These are phyloP conservation scores for Zymoseptoria tritici DNA, from an alignment of 2,329 filamentous ascomycete species.

Conservation along the genomic window DNA sequence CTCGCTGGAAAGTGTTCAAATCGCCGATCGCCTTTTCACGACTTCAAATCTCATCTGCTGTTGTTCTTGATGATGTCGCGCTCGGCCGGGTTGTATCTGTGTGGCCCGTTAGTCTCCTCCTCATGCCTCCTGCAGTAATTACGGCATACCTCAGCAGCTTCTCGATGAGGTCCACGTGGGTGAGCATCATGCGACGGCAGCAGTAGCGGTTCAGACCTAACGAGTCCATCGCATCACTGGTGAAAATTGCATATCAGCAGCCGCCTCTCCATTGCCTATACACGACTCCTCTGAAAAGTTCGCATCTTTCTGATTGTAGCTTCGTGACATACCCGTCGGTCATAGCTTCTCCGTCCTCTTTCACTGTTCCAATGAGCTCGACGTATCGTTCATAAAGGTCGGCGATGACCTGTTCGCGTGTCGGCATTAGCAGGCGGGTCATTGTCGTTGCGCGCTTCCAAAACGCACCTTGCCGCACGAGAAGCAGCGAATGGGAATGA, in stretches of 20 bases:
- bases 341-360: conserved; percentile 62
- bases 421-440: conserved; percentile 1
- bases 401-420: conserved; percentile 66
- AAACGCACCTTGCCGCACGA: conserved; percentile 90
- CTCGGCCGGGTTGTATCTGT: conserved; percentile 33
- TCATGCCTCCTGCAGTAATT: not conserved
- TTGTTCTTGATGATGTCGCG: conserved; percentile 29
- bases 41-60: conserved; percentile 3
- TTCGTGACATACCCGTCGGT: conserved; percentile 27
- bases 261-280: conserved; percentile 6
- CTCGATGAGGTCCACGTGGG: conserved; percentile 96
- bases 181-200: conserved; percentile 99
- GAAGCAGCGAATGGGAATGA: conserved; percentile 97
- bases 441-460: not conserved
- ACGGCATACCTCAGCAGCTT: conserved; percentile 82
- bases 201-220: conserved; percentile 93
- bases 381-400: conserved; percentile 97
- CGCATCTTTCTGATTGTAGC: not conserved
- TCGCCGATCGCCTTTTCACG: not conserved
- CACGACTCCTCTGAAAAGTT: not conserved
- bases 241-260: not conserved
- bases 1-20: not conserved
- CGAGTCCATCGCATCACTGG: conserved; percentile 90
- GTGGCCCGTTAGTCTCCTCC: not conserved
- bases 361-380: conserved; percentile 71